phyloP scores from a whole-genome alignment of 2,329 filamentous ascomycete genomes.

The Colletotrichum euphorbiae region DNA sequence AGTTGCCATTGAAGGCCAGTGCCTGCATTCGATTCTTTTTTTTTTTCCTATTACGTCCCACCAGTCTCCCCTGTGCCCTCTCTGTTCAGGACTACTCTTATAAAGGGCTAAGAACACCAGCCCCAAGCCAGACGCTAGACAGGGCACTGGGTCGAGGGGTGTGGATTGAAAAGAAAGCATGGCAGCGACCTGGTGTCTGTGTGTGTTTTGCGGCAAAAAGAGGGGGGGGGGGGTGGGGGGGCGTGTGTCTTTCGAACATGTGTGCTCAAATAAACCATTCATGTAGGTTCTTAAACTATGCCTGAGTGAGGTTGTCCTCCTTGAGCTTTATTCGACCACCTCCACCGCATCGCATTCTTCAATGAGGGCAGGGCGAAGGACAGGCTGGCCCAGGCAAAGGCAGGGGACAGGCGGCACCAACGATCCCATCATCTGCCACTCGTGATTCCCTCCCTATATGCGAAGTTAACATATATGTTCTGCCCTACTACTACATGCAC shows the following conservation, averaged over 20 bases:
- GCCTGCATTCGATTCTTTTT: conserved; percentile 44
- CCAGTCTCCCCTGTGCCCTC: not conserved
- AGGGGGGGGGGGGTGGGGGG: conserved; percentile 4
- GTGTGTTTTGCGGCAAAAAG: conserved; percentile 23
- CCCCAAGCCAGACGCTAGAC: conserved; percentile 34
- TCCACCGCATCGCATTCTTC: conserved; percentile 40
- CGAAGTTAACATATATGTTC: conserved; percentile 36
- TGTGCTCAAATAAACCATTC: conserved; percentile 33
- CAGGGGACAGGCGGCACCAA: conserved; percentile 35
- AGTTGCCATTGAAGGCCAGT: conserved; percentile 46
- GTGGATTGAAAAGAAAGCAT: conserved; percentile 38
- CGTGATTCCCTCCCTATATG: conserved; percentile 35
- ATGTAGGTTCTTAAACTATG: conserved; percentile 40
- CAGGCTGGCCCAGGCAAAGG: conserved; percentile 33
- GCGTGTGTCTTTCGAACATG: conserved; percentile 39
- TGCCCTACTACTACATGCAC: conserved; percentile 37
- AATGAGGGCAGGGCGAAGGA: conserved; percentile 38
- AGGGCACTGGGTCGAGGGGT: conserved; percentile 24
- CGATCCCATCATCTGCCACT: conserved; percentile 34
- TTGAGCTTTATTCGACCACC: conserved; percentile 39
- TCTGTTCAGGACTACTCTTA: conserved; percentile 26
- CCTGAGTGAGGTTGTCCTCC: conserved; percentile 33
- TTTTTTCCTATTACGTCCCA: not conserved
- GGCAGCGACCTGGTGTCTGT: conserved; percentile 38
- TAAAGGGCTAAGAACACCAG: conserved; percentile 26